phyloP scores from a whole-genome alignment of 164 flowering plant genomes.

The Litsea cubeba region DNA sequence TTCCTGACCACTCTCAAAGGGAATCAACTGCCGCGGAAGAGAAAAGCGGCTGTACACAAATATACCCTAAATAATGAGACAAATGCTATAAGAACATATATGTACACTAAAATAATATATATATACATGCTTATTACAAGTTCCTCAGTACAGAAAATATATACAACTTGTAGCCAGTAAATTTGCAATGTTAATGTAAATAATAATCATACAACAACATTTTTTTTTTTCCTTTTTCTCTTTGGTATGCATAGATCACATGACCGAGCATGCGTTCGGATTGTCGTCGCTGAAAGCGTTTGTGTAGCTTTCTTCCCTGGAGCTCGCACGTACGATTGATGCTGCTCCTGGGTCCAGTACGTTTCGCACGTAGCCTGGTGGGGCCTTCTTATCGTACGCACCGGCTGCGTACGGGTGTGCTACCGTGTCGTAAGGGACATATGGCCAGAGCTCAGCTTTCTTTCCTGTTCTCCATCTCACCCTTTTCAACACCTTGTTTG shows the following conservation, averaged over 20 bases:
- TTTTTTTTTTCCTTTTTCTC: too few relatives aligned
- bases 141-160: too few relatives aligned
- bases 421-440: conserved; percentile 78
- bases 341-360: conserved; percentile 33
- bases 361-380: conserved; percentile 76
- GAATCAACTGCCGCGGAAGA: too few relatives aligned
- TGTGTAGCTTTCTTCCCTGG: conserved; percentile 73
- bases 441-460: conserved; percentile 92
- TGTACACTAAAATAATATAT: too few relatives aligned
- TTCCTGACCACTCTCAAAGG: too few relatives aligned
- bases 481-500: conserved; percentile 60
- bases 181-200: too few relatives aligned
- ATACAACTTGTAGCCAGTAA: too few relatives aligned
- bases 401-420: conserved; percentile 85
- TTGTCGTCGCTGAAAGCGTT: conserved; percentile 92
- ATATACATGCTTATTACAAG: too few relatives aligned
- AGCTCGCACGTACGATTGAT: conserved; percentile 67
- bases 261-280: conserved; percentile 59
- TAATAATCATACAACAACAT: too few relatives aligned
- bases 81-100: too few relatives aligned
- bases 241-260: conserved; percentile 26
- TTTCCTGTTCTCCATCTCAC: conserved; percentile 71
- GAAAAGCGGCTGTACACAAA: too few relatives aligned
- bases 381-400: conserved; percentile 87
- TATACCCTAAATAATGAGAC: too few relatives aligned